Base-by-base conservation (phyloP, 108 stramenopile genomes). In the Skeletonema menzelii region DNA sequence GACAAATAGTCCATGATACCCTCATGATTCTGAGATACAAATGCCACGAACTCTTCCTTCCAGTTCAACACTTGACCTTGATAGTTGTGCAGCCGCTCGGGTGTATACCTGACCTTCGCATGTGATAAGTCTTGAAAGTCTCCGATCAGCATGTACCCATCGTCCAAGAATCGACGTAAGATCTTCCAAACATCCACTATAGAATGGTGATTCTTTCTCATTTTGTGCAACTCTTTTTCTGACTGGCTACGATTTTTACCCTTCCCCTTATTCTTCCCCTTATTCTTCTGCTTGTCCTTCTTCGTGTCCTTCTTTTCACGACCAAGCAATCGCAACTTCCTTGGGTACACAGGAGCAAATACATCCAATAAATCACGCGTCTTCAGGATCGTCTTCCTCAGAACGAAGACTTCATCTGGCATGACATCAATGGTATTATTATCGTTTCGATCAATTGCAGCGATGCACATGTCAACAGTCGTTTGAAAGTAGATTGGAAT, bases 71-170 rank as follows among this genome's bases (percentile, higher is more conserved):
- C 73, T 31, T 47, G 49, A 0, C 19, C 53, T 63, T 65, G 77
- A 55, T 82, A 75, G 20, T 42, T 15, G 3, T 20, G 42, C 24
- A 82, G 27, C 13, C 44, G 57, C 8, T 69, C 63, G 27, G 40
- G 55, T 5, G 67, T 55, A 53, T 75, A 63, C 57, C 46, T 63
- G 22, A 82, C 58, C 8, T 75, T 61, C 20, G 82, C 82, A 59
- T 79, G 77, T 22, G 78, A 63, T 3, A 82, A 59, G 74, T 82
- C 82, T 60, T 82, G 82, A 69, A 69, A 82, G 22, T 82, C 67
- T 0, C 82, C 82, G n/a, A 82, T 56, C 67, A 69, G 61, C 4
- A 63, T 78, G 65, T 82, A 82, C 6, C 82, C 82, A 8, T 49
- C 56, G 38, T 78, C 73, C 10, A 82, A 59, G 30, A 56, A 65